A percentile compares a stretch with the other conserved stretches of the same genome.
These are phyloP conservation scores for Coemansia sp. DNA, from an alignment of 192 early-diverging fungal species.

Conservation along the genomic window DNA sequence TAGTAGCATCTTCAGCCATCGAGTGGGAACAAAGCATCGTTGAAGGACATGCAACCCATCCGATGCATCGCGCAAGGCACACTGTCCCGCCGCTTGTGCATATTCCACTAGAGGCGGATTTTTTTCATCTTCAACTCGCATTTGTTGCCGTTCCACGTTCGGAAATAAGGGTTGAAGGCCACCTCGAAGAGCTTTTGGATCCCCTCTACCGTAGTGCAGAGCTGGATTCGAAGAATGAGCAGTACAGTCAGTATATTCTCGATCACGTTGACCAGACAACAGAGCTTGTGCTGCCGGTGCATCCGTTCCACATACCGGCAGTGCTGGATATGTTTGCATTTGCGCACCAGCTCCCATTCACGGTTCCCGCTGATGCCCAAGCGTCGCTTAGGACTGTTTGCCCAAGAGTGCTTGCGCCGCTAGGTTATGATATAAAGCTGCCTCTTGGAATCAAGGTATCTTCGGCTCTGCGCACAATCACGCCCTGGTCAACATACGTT, in stretches of 20 bases:
- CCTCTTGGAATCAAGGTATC: slow-evolving; percentile 64
- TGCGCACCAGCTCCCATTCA: slow-evolving; percentile 43
- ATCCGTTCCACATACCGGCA: slow-evolving; percentile 65
- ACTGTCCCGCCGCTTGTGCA: slow-evolving; percentile 58
- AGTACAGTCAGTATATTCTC: slow-evolving; percentile 20
- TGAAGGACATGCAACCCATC: slow-evolving; percentile 71
- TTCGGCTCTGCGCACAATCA: slow-evolving; percentile 67
- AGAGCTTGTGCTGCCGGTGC: slow-evolving; percentile 59
- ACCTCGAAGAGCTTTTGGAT: slow-evolving; percentile 39
- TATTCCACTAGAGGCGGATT: slow-evolving; percentile 41
- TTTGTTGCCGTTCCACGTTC: slow-evolving; percentile 57
- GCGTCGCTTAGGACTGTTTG: slow-evolving; percentile 63
- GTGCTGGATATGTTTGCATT: slow-evolving; percentile 52
- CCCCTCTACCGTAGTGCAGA: slow-evolving; percentile 38
- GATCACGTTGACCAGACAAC: slow-evolving; percentile 22
- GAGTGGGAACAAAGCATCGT: slow-evolving; percentile 68
- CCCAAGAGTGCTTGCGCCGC: slow-evolving; percentile 25
- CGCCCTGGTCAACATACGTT: slow-evolving; percentile 61
- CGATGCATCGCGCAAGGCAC: slow-evolving; percentile 65
- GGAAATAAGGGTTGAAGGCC: slow-evolving; percentile 50
- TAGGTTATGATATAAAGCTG: slow-evolving; percentile 56
- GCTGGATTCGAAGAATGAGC: background rate
- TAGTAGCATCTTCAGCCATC: slow-evolving; percentile 46
- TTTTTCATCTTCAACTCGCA: slow-evolving; percentile 44
- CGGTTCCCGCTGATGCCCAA: slow-evolving; percentile 53